Base-by-base conservation (phyloP, 257 asterid species). In the Linaria vulgaris region DNA sequence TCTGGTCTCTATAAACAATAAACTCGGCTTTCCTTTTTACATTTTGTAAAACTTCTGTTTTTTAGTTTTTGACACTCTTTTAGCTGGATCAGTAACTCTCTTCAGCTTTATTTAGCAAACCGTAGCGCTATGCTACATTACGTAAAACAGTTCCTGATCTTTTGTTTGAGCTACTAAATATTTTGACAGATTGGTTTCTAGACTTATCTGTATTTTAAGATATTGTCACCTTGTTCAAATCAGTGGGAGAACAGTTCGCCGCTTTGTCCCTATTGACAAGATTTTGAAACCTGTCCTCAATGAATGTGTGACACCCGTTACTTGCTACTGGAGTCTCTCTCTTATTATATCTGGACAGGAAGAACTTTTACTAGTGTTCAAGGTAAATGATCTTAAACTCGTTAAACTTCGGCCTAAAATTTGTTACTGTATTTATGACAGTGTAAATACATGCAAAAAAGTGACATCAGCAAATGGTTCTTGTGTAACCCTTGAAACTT, bases 291-390 rank as follows among this genome's bases (percentile, higher is more conserved):
- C 98, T n/a, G 94, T 92, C 60, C 63, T 88, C 74, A 82, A 77
- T 72, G 98, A 89, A 85, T 88, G 96, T 53, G 87, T 92, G 78
- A 92, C 96, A 24, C 98, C 98, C n/a, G 88, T 88, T 54, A 86
- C 98, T 74, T 92, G 97, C 85, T 89, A 83, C 78, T 92, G 98
- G 98, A 85, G 86, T 69, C 82, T 92, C 31, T 80, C 94, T 56
- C 79, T 92, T 61, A 80, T 85, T 67, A 46, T 85, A 51, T 82
- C 75, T 41, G 95, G 82, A 30, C 94, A 86, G 72, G 89, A 85
- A 41, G 83, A 92, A 62, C 88, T 92, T 52, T 57, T 82, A 75
- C 79, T 75, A 11, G 97, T 85, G 62, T 82, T 92, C 79, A 87
- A 89, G 97, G 97, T 90, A 70, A 74, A 64, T 20, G 6, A 23